Evolutionary conservation across 2,329 filamentous ascomycete species (phyloP).

Genomic region (Colletotrichum sp.): DNA sequence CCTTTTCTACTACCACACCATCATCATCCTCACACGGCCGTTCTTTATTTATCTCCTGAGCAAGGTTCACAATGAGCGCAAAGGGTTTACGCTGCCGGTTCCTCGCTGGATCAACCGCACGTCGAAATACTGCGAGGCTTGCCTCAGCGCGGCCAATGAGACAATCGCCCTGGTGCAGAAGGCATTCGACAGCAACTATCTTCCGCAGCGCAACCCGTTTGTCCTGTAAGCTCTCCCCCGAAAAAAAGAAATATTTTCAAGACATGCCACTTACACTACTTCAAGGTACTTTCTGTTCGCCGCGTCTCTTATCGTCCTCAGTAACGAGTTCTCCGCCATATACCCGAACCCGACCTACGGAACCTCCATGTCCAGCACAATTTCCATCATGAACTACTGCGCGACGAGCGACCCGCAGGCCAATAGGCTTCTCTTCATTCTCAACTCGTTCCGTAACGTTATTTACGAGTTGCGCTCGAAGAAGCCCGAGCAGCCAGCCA

Average conservation of each 20-base stretch:
- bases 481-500: conserved; percentile 22
- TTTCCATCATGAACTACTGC: conserved; percentile 56
- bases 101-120: conserved; percentile 24
- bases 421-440: conserved; percentile 52
- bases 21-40: conserved; percentile 67
- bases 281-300: conserved; percentile 62
- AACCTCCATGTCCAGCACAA: conserved; percentile 44
- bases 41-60: conserved; percentile 67
- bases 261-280: conserved; percentile 4
- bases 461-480: conserved; percentile 28
- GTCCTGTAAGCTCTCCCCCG: conserved; percentile 51
- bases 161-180: conserved; percentile 52
- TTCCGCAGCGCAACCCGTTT: conserved; percentile 60
- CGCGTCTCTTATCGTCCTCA: conserved; percentile 57
- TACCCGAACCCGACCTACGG: conserved; percentile 48
- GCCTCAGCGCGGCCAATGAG: conserved; percentile 54
- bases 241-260: neutral
- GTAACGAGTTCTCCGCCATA: conserved; percentile 60
- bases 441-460: conserved; percentile 52
- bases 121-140: conserved; percentile 48
- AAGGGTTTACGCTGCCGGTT: conserved; percentile 24
- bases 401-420: conserved; percentile 54
- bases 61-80: conserved; percentile 36
- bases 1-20: conserved; percentile 65
- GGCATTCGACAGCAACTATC: conserved; percentile 47